phyloP scores from a whole-genome alignment of 768 basidiomycete species.

The Mycena crocata region DNA sequence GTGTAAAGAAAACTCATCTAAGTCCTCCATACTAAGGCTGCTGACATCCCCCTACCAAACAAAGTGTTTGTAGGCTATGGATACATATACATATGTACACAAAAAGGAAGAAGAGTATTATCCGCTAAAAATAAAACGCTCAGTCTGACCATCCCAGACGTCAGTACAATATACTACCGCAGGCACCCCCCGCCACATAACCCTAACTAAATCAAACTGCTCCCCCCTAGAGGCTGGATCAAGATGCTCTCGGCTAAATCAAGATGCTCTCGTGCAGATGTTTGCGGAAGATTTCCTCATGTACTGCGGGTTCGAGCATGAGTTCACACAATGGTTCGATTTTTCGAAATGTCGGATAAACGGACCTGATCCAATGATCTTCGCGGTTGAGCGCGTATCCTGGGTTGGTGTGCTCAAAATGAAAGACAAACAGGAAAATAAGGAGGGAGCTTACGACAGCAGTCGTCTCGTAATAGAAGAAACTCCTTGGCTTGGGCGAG shows the following conservation, averaged over 20 bases:
- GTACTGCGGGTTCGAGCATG: constrained; percentile 44
- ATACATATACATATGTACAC: background rate
- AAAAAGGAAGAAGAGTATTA: background rate
- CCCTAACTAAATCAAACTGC: background rate
- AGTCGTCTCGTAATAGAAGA: constrained; percentile 64
- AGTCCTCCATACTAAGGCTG: too few relatives aligned
- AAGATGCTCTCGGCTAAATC: constrained; percentile 27
- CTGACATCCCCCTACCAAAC: background rate
- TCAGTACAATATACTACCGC: constrained; percentile 1
- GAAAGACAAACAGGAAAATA: background rate
- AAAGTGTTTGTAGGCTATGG: background rate
- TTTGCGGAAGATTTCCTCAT: constrained; percentile 52
- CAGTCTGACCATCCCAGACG: background rate
- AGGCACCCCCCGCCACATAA: background rate
- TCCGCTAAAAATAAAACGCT: background rate
- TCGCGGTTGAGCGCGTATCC: constrained; percentile 34
- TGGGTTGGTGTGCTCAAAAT: background rate
- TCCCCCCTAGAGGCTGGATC: constrained; percentile 12
- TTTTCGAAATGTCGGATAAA: too few relatives aligned
- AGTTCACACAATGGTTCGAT: too few relatives aligned
- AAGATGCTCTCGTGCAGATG: constrained; percentile 40
- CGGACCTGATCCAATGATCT: constrained; percentile 35
- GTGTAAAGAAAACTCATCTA: too few relatives aligned
- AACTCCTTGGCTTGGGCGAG: constrained; percentile 62
- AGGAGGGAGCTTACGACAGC: constrained; percentile 55